Evolutionary conservation across 176 grass and related monocot genomes (phyloP).

Genomic region (Oryza meridionalis): DNA sequence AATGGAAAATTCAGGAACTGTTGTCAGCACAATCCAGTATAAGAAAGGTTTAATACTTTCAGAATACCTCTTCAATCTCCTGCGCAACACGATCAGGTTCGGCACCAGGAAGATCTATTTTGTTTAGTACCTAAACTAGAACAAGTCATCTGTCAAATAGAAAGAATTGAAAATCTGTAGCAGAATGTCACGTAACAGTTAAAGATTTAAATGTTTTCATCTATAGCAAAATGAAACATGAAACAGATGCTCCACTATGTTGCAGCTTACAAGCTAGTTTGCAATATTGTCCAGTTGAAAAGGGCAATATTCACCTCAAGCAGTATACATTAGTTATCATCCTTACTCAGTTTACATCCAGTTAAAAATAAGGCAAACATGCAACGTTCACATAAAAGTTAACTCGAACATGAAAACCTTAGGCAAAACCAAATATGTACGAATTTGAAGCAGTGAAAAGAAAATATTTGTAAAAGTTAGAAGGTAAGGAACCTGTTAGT

Average conservation of each 20-base stretch:
- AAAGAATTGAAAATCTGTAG: conserved; percentile 35
- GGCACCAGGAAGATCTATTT: conserved; percentile 99
- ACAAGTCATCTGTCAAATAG: conserved; percentile 35
- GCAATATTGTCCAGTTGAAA: not conserved
- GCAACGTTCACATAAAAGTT: conserved; percentile 20
- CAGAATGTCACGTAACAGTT: not conserved
- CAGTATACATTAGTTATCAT: conserved; percentile 25
- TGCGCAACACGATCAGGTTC: conserved; percentile 78
- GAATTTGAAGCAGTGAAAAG: conserved; percentile 17
- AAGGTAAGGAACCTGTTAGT: conserved; percentile 3
- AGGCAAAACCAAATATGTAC: not conserved
- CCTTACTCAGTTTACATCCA: conserved; percentile 23
- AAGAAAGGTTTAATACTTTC: conserved; percentile 7
- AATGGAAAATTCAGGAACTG: conserved; percentile 5
- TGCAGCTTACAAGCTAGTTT: conserved; percentile 7
- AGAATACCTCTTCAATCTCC: conserved; percentile 95
- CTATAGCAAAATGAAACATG: conserved; percentile 30
- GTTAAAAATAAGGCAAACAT: conserved; percentile 11
- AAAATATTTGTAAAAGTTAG: not conserved
- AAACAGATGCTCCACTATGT: conserved; percentile 23
- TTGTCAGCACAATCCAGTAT: not conserved
- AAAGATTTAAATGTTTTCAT: conserved; percentile 20
- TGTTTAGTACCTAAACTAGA: conserved; percentile 90
- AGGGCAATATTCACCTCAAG: conserved; percentile 21
- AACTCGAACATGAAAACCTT: conserved; percentile 15